Evolutionary conservation across 371 early-diverging fungal species (phyloP), one percentile per base, ranked within the genome.

Genomic region (Mucor saturninus): DNA sequence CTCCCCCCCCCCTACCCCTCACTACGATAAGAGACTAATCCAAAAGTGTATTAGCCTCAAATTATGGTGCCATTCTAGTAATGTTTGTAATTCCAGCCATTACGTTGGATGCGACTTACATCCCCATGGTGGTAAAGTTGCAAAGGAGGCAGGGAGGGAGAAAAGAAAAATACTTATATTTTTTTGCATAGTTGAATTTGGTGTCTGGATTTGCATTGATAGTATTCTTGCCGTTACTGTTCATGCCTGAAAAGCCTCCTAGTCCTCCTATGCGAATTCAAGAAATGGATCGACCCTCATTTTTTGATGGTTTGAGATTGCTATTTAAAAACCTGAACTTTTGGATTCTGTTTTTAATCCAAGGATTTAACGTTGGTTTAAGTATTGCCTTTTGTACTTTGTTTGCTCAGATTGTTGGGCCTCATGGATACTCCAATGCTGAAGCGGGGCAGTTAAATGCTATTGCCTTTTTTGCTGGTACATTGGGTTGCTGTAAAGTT

Each of bases 31-130:
- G 21, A 35, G 8, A 35, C 35, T 35, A 35, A 35, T 8, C 35
- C 35, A 35, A 35, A 35, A 35, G 6, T 8, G 14, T 10, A 14
- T 42, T 55, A 71, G 77, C 77, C 5, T 76, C 73, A 5, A 76
- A 76, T 39, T 76, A 76, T 65, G 87, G 87, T 51, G 81, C 79
- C 21, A 87, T 87, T 11, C 45, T 87, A 15, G 83, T 77, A 26
- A 79, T 84, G 72, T 72, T 81, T 50, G 56, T 86, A 52, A 83
- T 83, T 26, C 87, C 89, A 6, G 55, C 64, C 5, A 79, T 86
- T 26, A 76, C 83, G 9, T 71, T 67, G 21, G 61, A 62, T 43
- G 52, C 61, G 29, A 70, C 71, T 4, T 60, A 77, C 5, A 74
- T 85, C 9, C 66, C 69, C 4, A 55, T 58, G 50, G 67, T 61